A percentile compares a stretch with the other conserved stretches of the same genome.
phyloP scores from a whole-genome alignment of 2,329 filamentous ascomycete species.

The Talaromyces atroroseus region DNA sequence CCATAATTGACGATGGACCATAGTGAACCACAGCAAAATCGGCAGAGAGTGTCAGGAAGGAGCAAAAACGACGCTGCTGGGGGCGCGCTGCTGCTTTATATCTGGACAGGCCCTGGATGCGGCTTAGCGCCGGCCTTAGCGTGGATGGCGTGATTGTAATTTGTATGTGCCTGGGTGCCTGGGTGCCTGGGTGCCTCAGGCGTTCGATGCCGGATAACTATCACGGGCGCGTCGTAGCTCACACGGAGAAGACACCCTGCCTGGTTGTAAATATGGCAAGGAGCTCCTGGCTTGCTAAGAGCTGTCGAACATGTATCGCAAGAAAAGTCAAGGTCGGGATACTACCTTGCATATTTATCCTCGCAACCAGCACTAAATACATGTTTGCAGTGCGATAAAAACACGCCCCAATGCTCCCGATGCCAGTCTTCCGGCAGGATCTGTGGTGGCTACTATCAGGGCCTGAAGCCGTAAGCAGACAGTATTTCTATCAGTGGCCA shows the following conservation, averaged over 20 bases:
- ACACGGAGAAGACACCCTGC: too few species aligned
- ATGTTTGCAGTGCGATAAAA: not conserved
- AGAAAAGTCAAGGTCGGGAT: conserved; percentile 1
- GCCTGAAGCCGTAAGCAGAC: not conserved
- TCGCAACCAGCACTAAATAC: not conserved
- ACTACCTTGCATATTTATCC: not conserved
- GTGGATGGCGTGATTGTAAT: conserved; percentile 12
- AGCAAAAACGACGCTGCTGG: not conserved
- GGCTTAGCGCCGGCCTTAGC: conserved; percentile 3
- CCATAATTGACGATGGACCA: not conserved
- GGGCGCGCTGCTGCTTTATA: conserved; percentile 9
- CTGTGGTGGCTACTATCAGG: not conserved
- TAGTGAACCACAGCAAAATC: not conserved
- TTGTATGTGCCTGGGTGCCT: conserved; percentile 6
- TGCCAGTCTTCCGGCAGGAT: not conserved
- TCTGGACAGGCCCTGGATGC: not conserved
- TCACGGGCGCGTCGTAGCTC: not conserved
- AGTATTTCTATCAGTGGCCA: not conserved
- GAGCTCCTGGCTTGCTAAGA: not conserved
- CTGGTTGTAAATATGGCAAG: not conserved
- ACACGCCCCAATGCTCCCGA: not conserved
- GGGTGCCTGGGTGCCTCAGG: conserved; percentile 2
- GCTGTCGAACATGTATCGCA: not conserved
- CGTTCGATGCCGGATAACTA: not conserved
- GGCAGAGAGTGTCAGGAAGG: not conserved